Evolutionary conservation across 78 protist species (phyloP), one percentile per base, ranked within the genome.

Genomic region (Chrysochromulina tobinii): DNA sequence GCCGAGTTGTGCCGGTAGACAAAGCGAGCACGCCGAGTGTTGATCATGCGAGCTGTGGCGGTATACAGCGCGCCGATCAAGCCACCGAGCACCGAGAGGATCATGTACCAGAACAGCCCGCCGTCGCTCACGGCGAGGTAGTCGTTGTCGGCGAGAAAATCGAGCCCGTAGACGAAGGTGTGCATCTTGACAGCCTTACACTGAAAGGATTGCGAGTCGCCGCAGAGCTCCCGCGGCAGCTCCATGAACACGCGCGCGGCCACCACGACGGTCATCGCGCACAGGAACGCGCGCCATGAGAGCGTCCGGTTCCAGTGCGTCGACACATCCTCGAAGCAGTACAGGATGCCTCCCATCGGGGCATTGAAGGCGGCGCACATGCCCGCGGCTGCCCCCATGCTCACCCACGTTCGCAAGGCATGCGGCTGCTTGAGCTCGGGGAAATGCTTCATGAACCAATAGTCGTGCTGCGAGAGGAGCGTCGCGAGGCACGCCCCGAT

Each of bases 301-400:
- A 98, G 91, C 61, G 54, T 72, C 25, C 77, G 84, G 21, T 48
- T 50, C 98, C 97, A 97, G 90, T 92, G 92, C 25, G 64, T 59
- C 11, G 96, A 92, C 17, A 92, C 98, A 54, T 98, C 99, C 73
- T 98, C 99, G 58, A 98, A 91, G 14, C 95, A 20, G 61, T 96
- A 98, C 81, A 98, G 91, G 2, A 96, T 96, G 53, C 99, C 99
- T 23, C 99, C 99, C 59, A 97, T 93, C 8, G 99, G 98, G 3
- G 99, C 97, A 50, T 98, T 98, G 81, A 98, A 98, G 21, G 99
- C 99, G 14, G 98, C 98, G 0, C 97, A 64, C 15, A 98, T 95
- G 67, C 99, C 99, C 3, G 98, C 97, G 2, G 99, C 99, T 0
- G 98, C 96, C 2, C 99, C 99, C 5, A 93, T 87, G 48, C 96